Evolutionary conservation across 23 red algal species (phyloP), one percentile per base, ranked within the genome.

Genomic region (Chondrus crispus): DNA sequence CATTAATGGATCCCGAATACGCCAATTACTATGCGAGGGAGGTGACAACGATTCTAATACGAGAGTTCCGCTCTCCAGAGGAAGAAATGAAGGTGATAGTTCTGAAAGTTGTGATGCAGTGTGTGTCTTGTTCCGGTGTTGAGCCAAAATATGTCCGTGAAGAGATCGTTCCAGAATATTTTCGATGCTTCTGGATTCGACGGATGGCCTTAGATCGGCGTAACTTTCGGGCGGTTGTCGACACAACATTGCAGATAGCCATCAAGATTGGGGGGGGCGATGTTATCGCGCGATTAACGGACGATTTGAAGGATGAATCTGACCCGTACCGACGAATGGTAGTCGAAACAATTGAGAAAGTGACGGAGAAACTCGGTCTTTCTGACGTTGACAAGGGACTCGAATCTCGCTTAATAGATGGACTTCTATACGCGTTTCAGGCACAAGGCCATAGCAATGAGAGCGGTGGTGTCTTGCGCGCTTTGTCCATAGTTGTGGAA

Each of bases 51-150:
- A 91, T 98, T 4, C 55, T 98, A 53, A 87, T 94, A 40, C 81
- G 96, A 38, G 96, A 98, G 33, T 95, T 98, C 51, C 80, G 84
- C 30, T 88, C 87, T 4, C 96, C 91, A 13, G 96, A 98, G 54
- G 96, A 98, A 64, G 91, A 98, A 64, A 98, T 98, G 96, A 94
- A 91, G 43, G 84, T 63, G 16, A 93, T 95, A 69, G 96, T 98
- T 18, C 93, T 98, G 18, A 85, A 94, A 62, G 96, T 98, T 22
- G 91, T 98, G 14, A 89, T 74, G 46, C 96, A 98, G 82, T 88
- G 84, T 40, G 88, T 94, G 38, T 85, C 86, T 2, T 98, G 91
- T 73, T 84, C 84, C 18, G 96, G 96, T 3, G 96, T 98, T n/a
- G 82, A 88, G 19, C 57, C 92, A 39, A 87, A 62, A 40, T 98